These are phyloP conservation scores for Penicillium ochrochloron DNA, from an alignment of 495 filamentous ascomycete species.

Conservation along the genomic window DNA sequence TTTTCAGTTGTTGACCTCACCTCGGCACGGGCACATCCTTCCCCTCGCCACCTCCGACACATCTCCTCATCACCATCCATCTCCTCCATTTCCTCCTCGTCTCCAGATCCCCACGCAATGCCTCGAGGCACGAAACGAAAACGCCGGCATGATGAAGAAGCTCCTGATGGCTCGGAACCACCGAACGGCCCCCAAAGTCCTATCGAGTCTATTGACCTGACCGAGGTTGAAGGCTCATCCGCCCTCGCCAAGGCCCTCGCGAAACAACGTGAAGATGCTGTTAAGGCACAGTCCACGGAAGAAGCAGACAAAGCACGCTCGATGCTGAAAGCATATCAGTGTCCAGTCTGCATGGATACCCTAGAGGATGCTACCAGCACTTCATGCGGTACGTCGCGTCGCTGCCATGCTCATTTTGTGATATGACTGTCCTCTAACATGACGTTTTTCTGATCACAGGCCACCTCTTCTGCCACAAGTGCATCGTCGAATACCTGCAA, in stretches of 20 bases:
- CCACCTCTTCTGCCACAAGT: conserved; percentile 26
- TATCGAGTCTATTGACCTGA: conserved; percentile 26
- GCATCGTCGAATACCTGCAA: conserved; percentile 25
- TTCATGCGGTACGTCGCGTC: conserved; percentile 22
- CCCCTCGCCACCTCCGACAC: no score
- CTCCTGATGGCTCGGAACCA: not conserved
- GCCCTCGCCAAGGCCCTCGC: conserved; percentile 50
- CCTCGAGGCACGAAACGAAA: conserved; percentile 28
- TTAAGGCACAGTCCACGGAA: conserved; percentile 38
- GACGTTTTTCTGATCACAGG: conserved; percentile 9
- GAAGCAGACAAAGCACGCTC: conserved; percentile 9
- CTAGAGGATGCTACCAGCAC: conserved; percentile 27
- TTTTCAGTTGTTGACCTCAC: conserved; percentile 26
- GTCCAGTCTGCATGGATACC: conserved; percentile 29
- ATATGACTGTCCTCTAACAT: not conserved
- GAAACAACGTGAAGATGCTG: conserved; percentile 50
- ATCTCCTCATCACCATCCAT: not conserved
- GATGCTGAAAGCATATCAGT: conserved; percentile 20
- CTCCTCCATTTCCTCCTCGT: not conserved
- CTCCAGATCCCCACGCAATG: conserved; percentile 11
- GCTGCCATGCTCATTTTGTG: not conserved
- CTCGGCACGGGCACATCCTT: not conserved
- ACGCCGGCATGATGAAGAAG: conserved; percentile 14
- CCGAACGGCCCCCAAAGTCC: not conserved
- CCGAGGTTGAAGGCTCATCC: conserved; percentile 47